Conservation (phyloP, 2,329 filamentous ascomycete genomes). For the Fusarium nisikadoi region DNA sequence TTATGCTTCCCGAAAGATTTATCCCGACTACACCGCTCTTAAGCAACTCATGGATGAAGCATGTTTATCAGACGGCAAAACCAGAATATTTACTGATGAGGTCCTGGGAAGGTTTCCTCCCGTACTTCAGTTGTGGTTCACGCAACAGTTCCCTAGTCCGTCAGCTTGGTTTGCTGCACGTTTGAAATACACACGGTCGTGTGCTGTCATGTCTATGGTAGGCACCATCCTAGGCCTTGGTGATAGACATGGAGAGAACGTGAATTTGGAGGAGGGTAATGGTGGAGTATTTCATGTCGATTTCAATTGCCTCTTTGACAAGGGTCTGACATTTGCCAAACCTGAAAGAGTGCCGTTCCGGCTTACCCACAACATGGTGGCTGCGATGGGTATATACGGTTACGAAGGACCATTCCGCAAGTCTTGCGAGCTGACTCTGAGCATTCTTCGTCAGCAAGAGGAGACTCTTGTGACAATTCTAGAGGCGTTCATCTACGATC, state of each 20-base stretch:
- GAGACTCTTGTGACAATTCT: slow-evolving; percentile 98
- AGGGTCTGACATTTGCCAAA: slow-evolving; percentile 93
- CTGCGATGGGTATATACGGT: slow-evolving; percentile 94
- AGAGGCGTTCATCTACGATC: slow-evolving; percentile 96
- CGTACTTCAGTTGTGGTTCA: slow-evolving; percentile 93
- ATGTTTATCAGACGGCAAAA: slow-evolving; percentile 66
- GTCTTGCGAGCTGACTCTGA: slow-evolving; percentile 88
- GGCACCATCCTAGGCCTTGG: slow-evolving; percentile 93
- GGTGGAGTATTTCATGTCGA: slow-evolving; percentile 97
- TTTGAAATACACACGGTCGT: slow-evolving; percentile 89
- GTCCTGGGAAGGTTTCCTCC: slow-evolving; percentile 77
- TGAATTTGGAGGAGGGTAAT: slow-evolving; percentile 91
- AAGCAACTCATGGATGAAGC: slow-evolving; percentile 72
- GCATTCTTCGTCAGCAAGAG: slow-evolving; percentile 87
- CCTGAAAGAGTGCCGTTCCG: slow-evolving; percentile 96
- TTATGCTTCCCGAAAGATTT: slow-evolving; percentile 79
- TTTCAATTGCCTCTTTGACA: slow-evolving; percentile 99
- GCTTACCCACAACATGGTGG: slow-evolving; percentile 97
- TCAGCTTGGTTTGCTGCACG: slow-evolving; percentile 91
- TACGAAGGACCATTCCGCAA: slow-evolving; percentile 93
- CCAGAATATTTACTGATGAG: slow-evolving; percentile 75
- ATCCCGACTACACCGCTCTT: slow-evolving; percentile 75
- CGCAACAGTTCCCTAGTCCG: slow-evolving; percentile 93
- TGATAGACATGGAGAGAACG: slow-evolving; percentile 96
- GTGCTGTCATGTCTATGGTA: slow-evolving; percentile 99